Base-by-base conservation (phyloP, 2,329 filamentous ascomycete species). In the Aspergillus novoparasiticus region DNA sequence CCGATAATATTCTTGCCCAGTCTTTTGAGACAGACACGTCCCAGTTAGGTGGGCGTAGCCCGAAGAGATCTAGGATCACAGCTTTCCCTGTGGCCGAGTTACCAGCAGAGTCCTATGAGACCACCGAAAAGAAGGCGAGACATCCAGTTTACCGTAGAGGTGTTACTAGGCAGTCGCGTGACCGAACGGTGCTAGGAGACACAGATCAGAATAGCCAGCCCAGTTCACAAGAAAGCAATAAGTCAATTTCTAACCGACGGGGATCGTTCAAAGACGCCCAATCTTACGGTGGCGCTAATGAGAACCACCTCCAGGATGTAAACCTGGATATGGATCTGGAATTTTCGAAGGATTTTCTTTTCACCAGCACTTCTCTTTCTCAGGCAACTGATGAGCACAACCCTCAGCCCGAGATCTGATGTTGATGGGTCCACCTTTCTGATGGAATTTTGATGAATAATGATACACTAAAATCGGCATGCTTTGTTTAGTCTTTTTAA, bases 271-370 rank as follows among this genome's bases (percentile, higher is more conserved):
- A 61, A 14, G 59, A 63, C 19, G 64, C 61, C 26, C 70, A 65
- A 32, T 21, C 23, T 6, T 30, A 50, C 45, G 57, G 41, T 6
- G 58, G 62, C 39, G 14, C 50, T n/a, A 67, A 71, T 32, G 68
- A 68, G 12, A 69, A 72, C 36, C 66, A 65, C 23, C 58, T 76
- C 21, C 70, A 72, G 21, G 64, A 67, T 39, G 45, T 77, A n/a
- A 71, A 76, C 56, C 59, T 76, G 59, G 73, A 75, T 55, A 70
- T 75, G 70, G 72, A 75, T 43, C 51, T 77, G 58, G 76, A 78
- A 53, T 76, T 76, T 58, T 73, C 74, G 0, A 76, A 73, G 41
- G 74, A 78, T 26, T 76, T 75, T 46, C 48, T 78, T 19, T 77
- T 78, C 45, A 74, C 71, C 14, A 76, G 74, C 41, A 76, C 76